A percentile compares a stretch with the other conserved stretches of the same genome.
Conservation (phyloP, 179 eudicot genomes). For the Camellia oleifera region DNA sequence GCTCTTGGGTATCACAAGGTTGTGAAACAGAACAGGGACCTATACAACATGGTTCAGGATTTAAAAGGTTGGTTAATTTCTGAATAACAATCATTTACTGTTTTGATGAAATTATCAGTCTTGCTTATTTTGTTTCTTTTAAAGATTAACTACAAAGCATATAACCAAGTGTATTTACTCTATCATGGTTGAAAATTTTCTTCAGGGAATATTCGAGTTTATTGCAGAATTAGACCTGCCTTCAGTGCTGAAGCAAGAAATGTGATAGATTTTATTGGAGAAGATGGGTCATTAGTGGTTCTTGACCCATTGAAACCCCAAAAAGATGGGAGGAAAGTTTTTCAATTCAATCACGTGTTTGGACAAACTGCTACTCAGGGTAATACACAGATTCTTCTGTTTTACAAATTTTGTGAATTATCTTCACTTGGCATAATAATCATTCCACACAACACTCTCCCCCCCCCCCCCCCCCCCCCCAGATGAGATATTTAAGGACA, state of each 20-base stretch:
- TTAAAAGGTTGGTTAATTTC: slow-evolving; percentile 54
- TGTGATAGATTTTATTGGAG: slow-evolving; percentile 61
- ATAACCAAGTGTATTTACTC: not conserved
- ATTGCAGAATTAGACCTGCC: slow-evolving; percentile 78
- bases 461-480: not conserved
- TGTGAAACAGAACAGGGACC: slow-evolving; percentile 65
- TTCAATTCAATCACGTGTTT: slow-evolving; percentile 71
- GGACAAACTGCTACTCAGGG: slow-evolving; percentile 75
- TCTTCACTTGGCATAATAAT: not conserved
- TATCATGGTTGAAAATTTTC: slow-evolving; percentile 7
- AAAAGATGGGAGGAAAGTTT: slow-evolving; percentile 53
- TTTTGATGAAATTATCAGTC: not conserved
- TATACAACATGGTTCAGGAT: slow-evolving; percentile 87
- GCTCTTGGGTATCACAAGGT: slow-evolving; percentile 76
- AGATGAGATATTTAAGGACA: slow-evolving; percentile 76
- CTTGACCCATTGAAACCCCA: slow-evolving; percentile 57
- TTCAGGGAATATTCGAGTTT: slow-evolving; percentile 90
- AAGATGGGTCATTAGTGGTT: slow-evolving; percentile 79
- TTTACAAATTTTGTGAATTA: not conserved
- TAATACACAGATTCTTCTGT: slow-evolving; percentile 14
- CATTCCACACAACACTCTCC: too few relatives aligned
- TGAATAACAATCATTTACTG: not conserved
- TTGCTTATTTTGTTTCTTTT: not conserved
- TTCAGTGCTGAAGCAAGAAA: slow-evolving; percentile 38
- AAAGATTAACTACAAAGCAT: not conserved